A percentile compares a stretch with the other conserved stretches of the same genome.
Evolutionary conservation across 192 early-diverging fungal genomes (phyloP).

Genomic region (Entomortierella parvispora): DNA sequence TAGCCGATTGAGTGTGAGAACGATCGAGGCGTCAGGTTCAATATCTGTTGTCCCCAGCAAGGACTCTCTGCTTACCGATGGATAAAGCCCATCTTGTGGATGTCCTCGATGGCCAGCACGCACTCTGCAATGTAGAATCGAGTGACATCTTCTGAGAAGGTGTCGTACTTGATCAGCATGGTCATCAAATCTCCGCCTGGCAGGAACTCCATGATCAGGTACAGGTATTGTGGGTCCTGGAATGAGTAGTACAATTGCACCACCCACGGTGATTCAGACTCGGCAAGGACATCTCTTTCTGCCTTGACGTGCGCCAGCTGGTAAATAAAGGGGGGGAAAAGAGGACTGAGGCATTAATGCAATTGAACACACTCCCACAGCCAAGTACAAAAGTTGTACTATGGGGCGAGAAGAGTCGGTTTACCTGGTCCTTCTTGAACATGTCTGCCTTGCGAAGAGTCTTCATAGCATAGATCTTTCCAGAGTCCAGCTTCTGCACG

Average conservation of each 20-base stretch:
- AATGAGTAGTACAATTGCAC: slow-evolving; percentile 99
- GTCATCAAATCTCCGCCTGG: slow-evolving; percentile 99
- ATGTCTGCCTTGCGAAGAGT: slow-evolving; percentile 96
- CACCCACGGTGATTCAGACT: slow-evolving; percentile 97
- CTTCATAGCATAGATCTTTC: slow-evolving; percentile 99
- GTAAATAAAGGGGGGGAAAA: neutral
- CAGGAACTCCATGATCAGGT: slow-evolving; percentile 99
- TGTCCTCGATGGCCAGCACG: slow-evolving; percentile 90
- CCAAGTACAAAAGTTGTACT: slow-evolving; percentile 53
- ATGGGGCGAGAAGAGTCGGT: neutral
- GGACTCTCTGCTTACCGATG: slow-evolving; percentile 70
- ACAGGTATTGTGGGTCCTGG: slow-evolving; percentile 93
- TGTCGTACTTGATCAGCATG: slow-evolving; percentile 98
- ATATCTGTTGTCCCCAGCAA: neutral
- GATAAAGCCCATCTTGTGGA: slow-evolving; percentile 95
- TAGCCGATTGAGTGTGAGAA: neutral
- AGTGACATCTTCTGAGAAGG: slow-evolving; percentile 96
- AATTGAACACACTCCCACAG: slow-evolving; percentile 9
- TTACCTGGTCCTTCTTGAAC: slow-evolving; percentile 97
- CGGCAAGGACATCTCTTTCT: slow-evolving; percentile 97
- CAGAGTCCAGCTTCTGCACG: slow-evolving; percentile 95
- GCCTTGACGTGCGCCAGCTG: slow-evolving; percentile 96
- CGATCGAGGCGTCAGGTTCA: neutral
- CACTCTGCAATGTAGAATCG: slow-evolving; percentile 99
- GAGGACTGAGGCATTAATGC: neutral